These are phyloP conservation scores for Xerocomellus intermedius DNA, from an alignment of 768 basidiomycete species.

Conservation along the genomic window DNA sequence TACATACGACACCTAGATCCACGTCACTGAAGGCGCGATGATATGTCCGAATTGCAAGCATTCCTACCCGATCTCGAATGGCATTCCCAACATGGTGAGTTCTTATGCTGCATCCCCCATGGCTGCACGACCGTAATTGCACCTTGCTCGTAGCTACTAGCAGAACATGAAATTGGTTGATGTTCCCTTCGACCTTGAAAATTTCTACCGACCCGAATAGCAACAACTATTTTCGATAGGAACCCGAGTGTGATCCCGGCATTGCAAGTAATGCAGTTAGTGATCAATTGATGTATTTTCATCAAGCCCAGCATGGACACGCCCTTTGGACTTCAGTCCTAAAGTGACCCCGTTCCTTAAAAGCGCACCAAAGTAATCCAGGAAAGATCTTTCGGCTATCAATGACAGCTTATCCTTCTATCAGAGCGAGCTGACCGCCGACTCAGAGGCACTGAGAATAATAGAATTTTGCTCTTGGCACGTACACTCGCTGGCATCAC, in stretches of 20 bases:
- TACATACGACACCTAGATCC: conserved; percentile 55
- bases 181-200: neutral
- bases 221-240: neutral
- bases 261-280: neutral
- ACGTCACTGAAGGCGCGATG: conserved; percentile 91
- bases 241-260: neutral
- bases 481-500: too few relatives aligned
- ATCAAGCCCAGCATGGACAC: neutral
- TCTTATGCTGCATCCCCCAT: conserved; percentile 5
- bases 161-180: conserved; percentile 85
- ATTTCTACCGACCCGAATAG: neutral
- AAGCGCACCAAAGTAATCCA: neutral
- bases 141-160: conserved; percentile 60
- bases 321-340: neutral
- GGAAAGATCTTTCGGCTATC: neutral
- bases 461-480: too few relatives aligned
- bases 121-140: neutral
- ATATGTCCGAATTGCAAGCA: conserved; percentile 90
- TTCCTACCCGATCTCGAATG: conserved; percentile 84
- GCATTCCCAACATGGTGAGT: conserved; percentile 96
- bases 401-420: neutral
- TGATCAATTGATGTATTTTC: neutral
- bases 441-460: too few relatives aligned
- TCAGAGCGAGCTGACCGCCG: neutral
- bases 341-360: too few relatives aligned